Conservation (phyloP, 768 basidiomycete species). For the Punctularia strigosozonata region DNA sequence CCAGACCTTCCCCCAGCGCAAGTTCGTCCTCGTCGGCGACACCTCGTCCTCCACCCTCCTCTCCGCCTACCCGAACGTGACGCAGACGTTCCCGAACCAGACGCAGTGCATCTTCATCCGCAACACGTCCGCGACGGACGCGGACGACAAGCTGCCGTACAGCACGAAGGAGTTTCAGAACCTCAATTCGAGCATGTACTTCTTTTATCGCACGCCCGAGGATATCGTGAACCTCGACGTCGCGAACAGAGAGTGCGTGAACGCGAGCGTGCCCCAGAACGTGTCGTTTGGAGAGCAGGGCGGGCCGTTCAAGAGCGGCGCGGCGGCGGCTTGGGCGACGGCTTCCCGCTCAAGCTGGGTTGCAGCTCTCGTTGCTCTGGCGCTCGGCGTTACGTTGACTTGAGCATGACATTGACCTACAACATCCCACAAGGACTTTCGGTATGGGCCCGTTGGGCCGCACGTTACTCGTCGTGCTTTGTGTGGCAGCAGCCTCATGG, state of each 20-base stretch:
- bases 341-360: neutral
- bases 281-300: constrained; percentile 14
- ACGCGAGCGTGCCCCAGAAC: constrained; percentile 12
- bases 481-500: too few species aligned
- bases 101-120: constrained; percentile 20
- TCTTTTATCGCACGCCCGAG: constrained; percentile 14
- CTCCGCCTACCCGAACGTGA: constrained; percentile 14
- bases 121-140: constrained; percentile 21
- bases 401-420: too few species aligned
- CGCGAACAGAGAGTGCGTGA: constrained; percentile 11
- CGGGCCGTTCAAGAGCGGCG: constrained; percentile 2
- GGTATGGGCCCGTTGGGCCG: too few species aligned
- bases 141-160: constrained; percentile 20
- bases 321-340: neutral
- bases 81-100: constrained; percentile 13
- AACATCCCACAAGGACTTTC: too few species aligned
- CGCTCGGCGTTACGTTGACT: too few species aligned
- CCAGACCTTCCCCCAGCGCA: constrained; percentile 21
- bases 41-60: constrained; percentile 13
- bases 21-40: constrained; percentile 17
- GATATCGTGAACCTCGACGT: constrained; percentile 12
- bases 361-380: neutral
- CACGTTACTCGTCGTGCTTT: too few species aligned
- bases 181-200: constrained; percentile 16
- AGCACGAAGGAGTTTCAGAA: constrained; percentile 20